Percentiles rank a stretch among this genome's conserved stretches.
Conservation (phyloP, 495 filamentous ascomycete species). For the Parathielavia appendiculata region DNA sequence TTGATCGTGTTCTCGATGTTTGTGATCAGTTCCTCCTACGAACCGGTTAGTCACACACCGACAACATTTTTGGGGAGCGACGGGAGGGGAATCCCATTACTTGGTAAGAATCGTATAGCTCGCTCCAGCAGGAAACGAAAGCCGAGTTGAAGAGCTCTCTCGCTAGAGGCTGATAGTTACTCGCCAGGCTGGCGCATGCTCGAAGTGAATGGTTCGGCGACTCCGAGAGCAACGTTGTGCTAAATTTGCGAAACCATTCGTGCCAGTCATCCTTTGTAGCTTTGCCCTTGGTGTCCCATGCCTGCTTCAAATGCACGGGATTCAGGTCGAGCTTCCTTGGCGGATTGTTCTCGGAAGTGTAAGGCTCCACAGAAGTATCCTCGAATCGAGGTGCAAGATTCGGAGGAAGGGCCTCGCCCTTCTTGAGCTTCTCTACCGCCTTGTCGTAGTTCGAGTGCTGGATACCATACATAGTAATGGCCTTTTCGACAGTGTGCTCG, state of each 20-base stretch:
- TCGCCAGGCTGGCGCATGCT: conserved; percentile 86
- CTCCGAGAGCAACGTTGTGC: conserved; percentile 89
- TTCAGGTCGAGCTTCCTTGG: conserved; percentile 95
- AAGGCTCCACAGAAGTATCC: conserved; percentile 69
- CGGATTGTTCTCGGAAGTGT: conserved; percentile 67
- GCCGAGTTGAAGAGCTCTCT: conserved; percentile 94
- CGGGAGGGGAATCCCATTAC: conserved; percentile 11
- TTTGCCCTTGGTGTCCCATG: conserved; percentile 93
- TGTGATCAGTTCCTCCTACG: conserved; percentile 83
- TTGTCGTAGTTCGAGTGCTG: conserved; percentile 84
- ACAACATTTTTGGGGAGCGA: neutral
- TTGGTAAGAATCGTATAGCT: conserved; percentile 85
- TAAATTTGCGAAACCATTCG: conserved; percentile 96
- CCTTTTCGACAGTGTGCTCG: conserved; percentile 83
- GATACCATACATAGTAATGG: conserved; percentile 61
- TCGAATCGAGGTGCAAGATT: conserved; percentile 85
- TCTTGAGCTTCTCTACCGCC: conserved; percentile 84
- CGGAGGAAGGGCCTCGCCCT: conserved; percentile 87
- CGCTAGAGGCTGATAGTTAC: conserved; percentile 86
- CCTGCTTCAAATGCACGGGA: conserved; percentile 92
- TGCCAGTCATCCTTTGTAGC: conserved; percentile 98
- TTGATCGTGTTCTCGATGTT: conserved; percentile 94
- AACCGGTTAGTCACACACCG: neutral
- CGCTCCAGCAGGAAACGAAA: conserved; percentile 98
- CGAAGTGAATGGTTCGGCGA: conserved; percentile 91